These are phyloP conservation scores for Zopfochytrium polystomum DNA, from an alignment of 371 early-diverging fungal genomes.

Conservation along the genomic window DNA sequence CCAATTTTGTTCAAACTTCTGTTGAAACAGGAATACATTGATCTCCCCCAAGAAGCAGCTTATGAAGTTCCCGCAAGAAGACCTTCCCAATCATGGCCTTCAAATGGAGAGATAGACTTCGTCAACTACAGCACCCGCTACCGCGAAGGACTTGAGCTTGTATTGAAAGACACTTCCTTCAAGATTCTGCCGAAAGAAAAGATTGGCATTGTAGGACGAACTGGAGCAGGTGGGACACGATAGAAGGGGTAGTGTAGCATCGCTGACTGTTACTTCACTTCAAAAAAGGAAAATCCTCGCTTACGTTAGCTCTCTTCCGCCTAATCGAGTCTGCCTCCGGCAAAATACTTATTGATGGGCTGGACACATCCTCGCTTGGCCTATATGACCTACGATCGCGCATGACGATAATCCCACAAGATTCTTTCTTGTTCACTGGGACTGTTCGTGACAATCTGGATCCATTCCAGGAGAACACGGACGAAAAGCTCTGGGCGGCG, in stretches of 20 bases:
- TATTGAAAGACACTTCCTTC: conserved; percentile 61
- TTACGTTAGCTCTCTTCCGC: conserved; percentile 57
- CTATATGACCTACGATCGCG: conserved; percentile 50
- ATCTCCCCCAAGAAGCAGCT: conserved; percentile 68
- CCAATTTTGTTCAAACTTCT: conserved; percentile 46
- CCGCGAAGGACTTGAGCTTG: conserved; percentile 29
- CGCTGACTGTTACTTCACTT: conserved; percentile 67
- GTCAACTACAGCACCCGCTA: conserved; percentile 34
- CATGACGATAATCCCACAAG: conserved; percentile 60
- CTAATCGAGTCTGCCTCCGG: conserved; percentile 51
- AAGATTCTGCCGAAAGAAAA: conserved; percentile 65
- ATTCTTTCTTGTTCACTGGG: conserved; percentile 48
- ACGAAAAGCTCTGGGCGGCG: conserved; percentile 45
- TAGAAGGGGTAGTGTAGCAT: conserved; percentile 80
- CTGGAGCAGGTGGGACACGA: conserved; percentile 59
- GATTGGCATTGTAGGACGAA: conserved; percentile 76
- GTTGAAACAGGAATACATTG: conserved; percentile 55
- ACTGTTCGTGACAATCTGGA: conserved; percentile 47
- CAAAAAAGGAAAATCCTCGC: conserved; percentile 74
- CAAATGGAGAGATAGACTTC: conserved; percentile 59
- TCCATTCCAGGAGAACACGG: conserved; percentile 32
- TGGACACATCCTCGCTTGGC: conserved; percentile 48
- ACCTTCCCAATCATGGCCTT: conserved; percentile 66
- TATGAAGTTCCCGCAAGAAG: conserved; percentile 46
- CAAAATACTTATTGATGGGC: conserved; percentile 54